Evolutionary conservation across 1,284 basidiomycete species (phyloP), one percentile per base, ranked within the genome.

Genomic region (Fomitopsis pinicola): DNA sequence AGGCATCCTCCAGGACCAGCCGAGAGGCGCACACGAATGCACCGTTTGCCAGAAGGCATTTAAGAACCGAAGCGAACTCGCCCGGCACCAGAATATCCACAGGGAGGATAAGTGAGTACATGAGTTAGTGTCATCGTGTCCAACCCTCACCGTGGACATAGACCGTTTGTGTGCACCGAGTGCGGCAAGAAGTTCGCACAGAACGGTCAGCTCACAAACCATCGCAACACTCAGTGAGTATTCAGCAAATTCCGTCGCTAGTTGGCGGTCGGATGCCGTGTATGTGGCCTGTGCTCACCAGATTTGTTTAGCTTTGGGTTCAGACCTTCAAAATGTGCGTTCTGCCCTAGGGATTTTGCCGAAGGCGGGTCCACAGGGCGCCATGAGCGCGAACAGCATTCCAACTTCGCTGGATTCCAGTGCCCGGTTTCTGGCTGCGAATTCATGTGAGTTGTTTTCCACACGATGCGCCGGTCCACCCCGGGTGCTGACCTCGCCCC

Each of bases 111-210:
- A 57, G 59, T 60, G 7, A 58, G 62, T 40, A 15, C 19, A 14
- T 38, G 28, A 3, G 4, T 15, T 26, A 14, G 9, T 5, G n/a
- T 3, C 2, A 30, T 3, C 9, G 2, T 15, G 56, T 14, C n/a
- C 28, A 46, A 12, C 12, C 19, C 53, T 28, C 7, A 42, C 28
- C 6, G n/a, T 30, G 14, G 22, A 52, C 3, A 10, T 26, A 66
- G 65, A 42, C 57, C 57, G 6, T 61, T 46, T 45, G 35, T 22
- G 22, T 61, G 60, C 42, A 33, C 46, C 14, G 69, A 67, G 12
- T 88, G 87, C 66, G 67, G 68, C 7, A 84, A 80, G 64, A 64
- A 64, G 1, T 89, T 90, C 67, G 68, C 78, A 12, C 87, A 89
- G 69, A 40, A 81, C 81, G 2, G 84, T 79, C 8, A 50, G 48